Base-by-base conservation (phyloP, 306 rosid species). In the Pyrus pyrifolia region DNA sequence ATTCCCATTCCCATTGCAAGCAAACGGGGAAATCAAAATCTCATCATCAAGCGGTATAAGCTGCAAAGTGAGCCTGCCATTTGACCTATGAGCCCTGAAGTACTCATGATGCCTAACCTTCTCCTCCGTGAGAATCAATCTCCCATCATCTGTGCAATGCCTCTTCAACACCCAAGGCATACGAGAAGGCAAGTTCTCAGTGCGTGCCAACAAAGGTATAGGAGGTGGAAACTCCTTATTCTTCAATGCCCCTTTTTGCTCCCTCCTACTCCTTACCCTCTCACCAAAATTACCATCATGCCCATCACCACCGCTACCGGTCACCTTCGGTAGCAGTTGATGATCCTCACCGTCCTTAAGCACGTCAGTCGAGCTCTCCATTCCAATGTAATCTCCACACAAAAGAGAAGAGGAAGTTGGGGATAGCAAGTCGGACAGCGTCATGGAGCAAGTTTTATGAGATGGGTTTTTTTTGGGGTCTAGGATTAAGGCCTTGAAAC, bases 111-210 rank as follows among this genome's bases (percentile, higher is more conserved):
- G 91, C 67, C 45, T 78, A 2, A 86, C 87, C 76, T 83, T 89
- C 82, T 91, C 93, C 76, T 84, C 92, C 4, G 76, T 91, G 1
- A 93, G 81, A 19, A 93, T 78, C 78, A 91, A 61, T 57, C 96
- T 75, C 11, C 97, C 92, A 29, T 91, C 97, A 17, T 55, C 65
- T 0, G 97, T 89, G 75, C 87, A 87, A 67, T 85, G 82, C 45
- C 96, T 82, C 46, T 73, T 87, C 75, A 91, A 73, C 4, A 84
- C 82, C 95, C 94, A 93, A 3, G 97, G 93, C 91, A 89, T 88
- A 58, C 83, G 91, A 1, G 88, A 81, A 11, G 75, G 83, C 14
- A 85, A 80, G 74, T 91, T 93, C 78, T 84, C 85, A 0, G 95
- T 89, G 7, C 88, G 84, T 5, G 90, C 97, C 51, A 93, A 76